A percentile compares a stretch with the other conserved stretches of the same genome.
Evolutionary conservation across 225 moss, liverwort and hornwort species (phyloP).

Genomic region (Anthoceros angustus): DNA sequence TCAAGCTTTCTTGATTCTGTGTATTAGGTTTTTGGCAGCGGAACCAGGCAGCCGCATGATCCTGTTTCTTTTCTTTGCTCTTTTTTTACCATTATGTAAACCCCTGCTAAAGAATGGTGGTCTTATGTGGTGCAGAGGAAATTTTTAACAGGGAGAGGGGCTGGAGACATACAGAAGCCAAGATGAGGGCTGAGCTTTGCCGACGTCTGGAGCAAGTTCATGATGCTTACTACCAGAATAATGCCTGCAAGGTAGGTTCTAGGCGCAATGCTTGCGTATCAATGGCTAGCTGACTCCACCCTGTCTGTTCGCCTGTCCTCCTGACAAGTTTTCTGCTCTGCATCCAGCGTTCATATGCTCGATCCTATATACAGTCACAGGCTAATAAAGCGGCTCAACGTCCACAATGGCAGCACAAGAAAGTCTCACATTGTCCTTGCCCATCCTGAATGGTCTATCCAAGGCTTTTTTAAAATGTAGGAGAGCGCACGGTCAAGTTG

Average conservation of each 20-base stretch:
- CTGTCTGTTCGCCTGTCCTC: neutral
- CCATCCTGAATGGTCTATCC: neutral
- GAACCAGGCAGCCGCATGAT: too few relatives aligned
- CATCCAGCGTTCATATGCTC: neutral
- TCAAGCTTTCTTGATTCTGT: too few relatives aligned
- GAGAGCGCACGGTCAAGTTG: too few relatives aligned
- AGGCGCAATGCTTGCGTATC: neutral
- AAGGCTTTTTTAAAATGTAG: too few relatives aligned
- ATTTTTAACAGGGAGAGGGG: conserved; percentile 49
- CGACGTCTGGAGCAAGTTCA: conserved; percentile 52
- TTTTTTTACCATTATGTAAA: too few relatives aligned
- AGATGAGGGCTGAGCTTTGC: conserved; percentile 63
- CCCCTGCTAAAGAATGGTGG: too few relatives aligned
- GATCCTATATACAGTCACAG: neutral
- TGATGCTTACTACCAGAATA: conserved; percentile 12
- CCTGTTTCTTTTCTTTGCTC: too few relatives aligned
- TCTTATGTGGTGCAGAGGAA: conserved; percentile 26
- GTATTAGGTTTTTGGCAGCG: too few relatives aligned
- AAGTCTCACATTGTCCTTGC: conserved; percentile 1
- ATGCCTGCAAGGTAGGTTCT: neutral
- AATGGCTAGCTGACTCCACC: neutral
- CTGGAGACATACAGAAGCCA: conserved; percentile 76
- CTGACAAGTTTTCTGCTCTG: neutral
- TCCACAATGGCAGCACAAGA: neutral
- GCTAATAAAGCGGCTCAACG: neutral